Base-by-base conservation (phyloP, 495 filamentous ascomycete species). In the Amphirosellinia nigrospora region DNA sequence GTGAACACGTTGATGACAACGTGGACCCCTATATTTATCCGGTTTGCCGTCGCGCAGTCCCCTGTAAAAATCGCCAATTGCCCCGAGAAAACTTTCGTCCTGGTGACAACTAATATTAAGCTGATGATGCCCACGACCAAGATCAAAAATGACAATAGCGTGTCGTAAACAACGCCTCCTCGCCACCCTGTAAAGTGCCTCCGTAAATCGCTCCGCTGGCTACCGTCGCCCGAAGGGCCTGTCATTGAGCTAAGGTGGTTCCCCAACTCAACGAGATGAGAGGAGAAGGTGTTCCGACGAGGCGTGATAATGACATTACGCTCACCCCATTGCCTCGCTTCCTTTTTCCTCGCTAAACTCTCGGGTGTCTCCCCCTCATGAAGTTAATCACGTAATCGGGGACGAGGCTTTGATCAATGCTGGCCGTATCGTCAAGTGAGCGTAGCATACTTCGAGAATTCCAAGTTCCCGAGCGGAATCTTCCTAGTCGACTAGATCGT, bases 331-430 rank as follows among this genome's bases (percentile, higher is more conserved):
- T 78, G 74, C n/a, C 71, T 78, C 41, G 70, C 75, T 43, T 83
- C 79, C 71, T 81, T 80, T 62, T 79, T 79, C 69, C 76, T 73
- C 15, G 83, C 81, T 6, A 81, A 71, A 52, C 78, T 81, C 64
- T 83, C 82, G 4, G 81, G 80, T 19, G 81, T 81, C 71, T 83
- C 81, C 43, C 79, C 45, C 78, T 77, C 45, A 85, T 76, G 69
- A 80, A 85, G 65, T 81, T 84, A 66, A 80, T 74, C 30, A 84
- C 80, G 61, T 84, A 85, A 64, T 84, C 82, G 7, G 82, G 83
- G 15, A 84, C 77, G 19, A 84, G 66, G 69, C 78, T 77, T 56
- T 74, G 74, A 52, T 80, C 75, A 39, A 83, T 72, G 45, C 77
- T 76, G 48, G 75, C 72, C 4, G 74, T 71, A 45, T 78, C 76